Base-by-base conservation (phyloP, 495 filamentous ascomycete species). In the Tuber microsphaerosporum region DNA sequence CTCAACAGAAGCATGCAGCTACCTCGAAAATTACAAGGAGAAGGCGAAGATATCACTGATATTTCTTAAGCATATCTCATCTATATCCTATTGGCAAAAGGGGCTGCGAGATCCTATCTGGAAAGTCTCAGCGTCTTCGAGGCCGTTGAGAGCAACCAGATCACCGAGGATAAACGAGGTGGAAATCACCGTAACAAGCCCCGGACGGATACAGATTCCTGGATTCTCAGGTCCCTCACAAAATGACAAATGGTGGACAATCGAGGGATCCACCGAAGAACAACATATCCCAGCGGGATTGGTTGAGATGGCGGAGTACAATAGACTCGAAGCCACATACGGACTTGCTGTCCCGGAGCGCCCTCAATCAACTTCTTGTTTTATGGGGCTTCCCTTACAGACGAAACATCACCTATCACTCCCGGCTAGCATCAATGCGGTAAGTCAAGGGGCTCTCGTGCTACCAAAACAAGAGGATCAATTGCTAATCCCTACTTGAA, bases 391-490 rank as follows among this genome's bases (percentile, higher is more conserved):
- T 41, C 39, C 85, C 17, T 72, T 84, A 26, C n/a, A 39, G 31
- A 76, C 48, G 19, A 46, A 76, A 31, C 9, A 20, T 2, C 37
- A 8, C 43, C 56, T 79, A 71, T 71, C 78, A 22, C 44, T 79
- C 73, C 77, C 77, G 22, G 71, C 77, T 73, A 39, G 72, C 46
- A 73, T 85, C 77, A 31, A 75, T 75, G 72, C 84, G 79, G 51
- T 85, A 82, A 70, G 81, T 84, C 12, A 79, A 80, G 39, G 70
- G 80, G 22, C 79, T 82, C 72, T 78, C 78, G 20, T 70, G 16
- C 71, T 44, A 72, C 84, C n/a, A 81, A 79, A 16, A 78, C 51
- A 61, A 65, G 56, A 34, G 56, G 56, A 34, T 19, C 31, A 65
- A 17, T 16, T 34, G 4, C 56, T 65, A 34, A 65, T 17, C 6